Evolutionary conservation across 2,329 filamentous ascomycete genomes (phyloP), one percentile per base, ranked within the genome.

Genomic region (Spiromastix sp.): DNA sequence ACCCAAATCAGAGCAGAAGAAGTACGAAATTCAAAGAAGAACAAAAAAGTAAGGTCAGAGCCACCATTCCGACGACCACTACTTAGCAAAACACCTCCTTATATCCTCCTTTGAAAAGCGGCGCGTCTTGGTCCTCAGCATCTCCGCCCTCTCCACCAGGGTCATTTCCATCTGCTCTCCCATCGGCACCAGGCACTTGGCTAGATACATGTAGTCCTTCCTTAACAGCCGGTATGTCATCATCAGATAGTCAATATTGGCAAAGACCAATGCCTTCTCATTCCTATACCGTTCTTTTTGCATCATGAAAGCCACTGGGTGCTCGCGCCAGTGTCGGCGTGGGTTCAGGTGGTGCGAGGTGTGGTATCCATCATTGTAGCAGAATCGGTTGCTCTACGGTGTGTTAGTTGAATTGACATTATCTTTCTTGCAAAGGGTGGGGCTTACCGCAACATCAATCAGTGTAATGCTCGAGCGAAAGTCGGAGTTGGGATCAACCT

Each of bases 311-410:
- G 81, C 73, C 9, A 76, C 66, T 0, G 83, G 83, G 47, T 87
- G 83, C 13, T 87, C 80, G 39, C 83, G 77, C 83, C 83, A 89
- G 61, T 87, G 84, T 2, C 83, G 74, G 18, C 74, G 69, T 0
- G 81, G 82, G 58, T 86, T 85, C 33, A 86, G 71, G 48, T 86
- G 82, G 51, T 86, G 83, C 12, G 80, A 84, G 5, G 81, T 86
- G 58, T 86, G 81, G 56, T 85, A 86, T 44, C 82, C 82, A 48
- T 86, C 82, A 48, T 87, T 86, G 69, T 79, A 86, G 61, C 80
- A 87, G 58, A 79, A 79, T 21, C 83, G 79, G 56, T 87, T 87
- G 58, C 77, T 83, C 81, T 85, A 47, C 17, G n/a, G n/a, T n/a
- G n/a, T n/a, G n/a, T n/a, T n/a, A n/a, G n/a, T n/a, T n/a, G n/a